A percentile compares a stretch with the other conserved stretches of the same genome.
Conservation (phyloP, 495 filamentous ascomycete genomes). For the Corynascus novoguineensis region DNA sequence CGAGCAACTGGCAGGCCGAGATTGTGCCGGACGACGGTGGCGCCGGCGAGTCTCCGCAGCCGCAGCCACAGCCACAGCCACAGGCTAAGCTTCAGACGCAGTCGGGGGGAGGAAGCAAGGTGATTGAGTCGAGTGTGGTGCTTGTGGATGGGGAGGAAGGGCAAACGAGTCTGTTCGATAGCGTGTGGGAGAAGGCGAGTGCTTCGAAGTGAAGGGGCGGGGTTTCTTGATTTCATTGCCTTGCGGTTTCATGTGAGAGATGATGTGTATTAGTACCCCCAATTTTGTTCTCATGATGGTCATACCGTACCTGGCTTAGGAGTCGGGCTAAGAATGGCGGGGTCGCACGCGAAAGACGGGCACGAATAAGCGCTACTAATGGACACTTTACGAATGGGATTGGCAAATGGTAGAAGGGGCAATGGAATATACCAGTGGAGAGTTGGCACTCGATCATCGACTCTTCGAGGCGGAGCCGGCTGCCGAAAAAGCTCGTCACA, state of each 20-base stretch:
- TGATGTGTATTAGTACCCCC: background rate
- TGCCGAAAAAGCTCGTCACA: too few species aligned
- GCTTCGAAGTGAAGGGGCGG: background rate
- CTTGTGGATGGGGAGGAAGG: constrained; percentile 38
- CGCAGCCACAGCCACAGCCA: background rate
- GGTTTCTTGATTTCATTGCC: too few species aligned
- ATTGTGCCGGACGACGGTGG: constrained; percentile 45
- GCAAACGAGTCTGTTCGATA: constrained; percentile 50
- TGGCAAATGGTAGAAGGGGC: background rate
- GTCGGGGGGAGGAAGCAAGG: background rate
- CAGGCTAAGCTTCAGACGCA: background rate
- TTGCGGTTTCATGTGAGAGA: background rate
- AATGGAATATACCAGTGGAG: background rate
- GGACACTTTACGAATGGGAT: background rate
- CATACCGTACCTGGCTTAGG: background rate
- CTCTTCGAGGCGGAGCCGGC: too few species aligned
- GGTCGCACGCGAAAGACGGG: background rate
- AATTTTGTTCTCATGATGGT: background rate
- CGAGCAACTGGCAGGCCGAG: constrained; percentile 77
- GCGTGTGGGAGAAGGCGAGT: constrained; percentile 59
- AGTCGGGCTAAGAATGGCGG: background rate
- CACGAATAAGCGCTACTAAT: background rate
- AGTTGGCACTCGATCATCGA: too few species aligned
- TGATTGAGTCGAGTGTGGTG: constrained; percentile 40
- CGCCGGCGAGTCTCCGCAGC: background rate